Evolutionary conservation across 495 filamentous ascomycete genomes (phyloP), one percentile per base, ranked within the genome.

Genomic region (Trichoderma virens): DNA sequence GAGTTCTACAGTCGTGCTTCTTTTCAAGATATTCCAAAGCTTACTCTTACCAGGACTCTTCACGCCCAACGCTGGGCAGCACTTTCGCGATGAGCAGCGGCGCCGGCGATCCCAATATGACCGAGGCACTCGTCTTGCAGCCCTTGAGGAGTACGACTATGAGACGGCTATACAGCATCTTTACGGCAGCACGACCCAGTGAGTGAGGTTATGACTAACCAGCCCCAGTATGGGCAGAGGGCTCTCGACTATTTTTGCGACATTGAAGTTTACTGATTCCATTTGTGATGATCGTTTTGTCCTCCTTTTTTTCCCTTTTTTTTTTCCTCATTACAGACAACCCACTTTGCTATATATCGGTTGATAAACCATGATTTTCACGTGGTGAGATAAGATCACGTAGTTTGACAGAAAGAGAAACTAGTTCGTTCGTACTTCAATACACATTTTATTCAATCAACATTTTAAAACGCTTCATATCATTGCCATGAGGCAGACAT

Each of bases 81-180:
- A 89, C 66, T 84, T 85, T 68, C 86, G 88, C 23, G 86, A 90
- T 66, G 88, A 90, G 72, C 88, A 90, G 72, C 87, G 88, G 65
- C 86, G 87, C 61, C 87, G 88, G 65, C 87, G 86, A 54, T 91
- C 89, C 38, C 88, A 90, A 68, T 92, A 81, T 71, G 89, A 92
- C 67, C 87, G 89, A 47, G 89, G 89, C 25, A 90, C 86, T 47
- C 76, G 82, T 54, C 78, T 85, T 64, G 82, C 82, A 5, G 79
- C 81, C 20, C 74, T 84, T n/a, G 85, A 88, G 70, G 85, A 87
- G 70, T 83, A 77, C 65, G 81, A 80, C 39, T 79, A 76, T 64
- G 74, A 80, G 47, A 60, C 71, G 59, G 67, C 74, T 54, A 61
- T 71, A 28, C 70, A 70, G 67, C 71, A 73, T 30, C 32, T 62